These are phyloP conservation scores for Limnomonas spitsbergensis DNA, from an alignment of 139 green algal genomes.

Conservation along the genomic window DNA sequence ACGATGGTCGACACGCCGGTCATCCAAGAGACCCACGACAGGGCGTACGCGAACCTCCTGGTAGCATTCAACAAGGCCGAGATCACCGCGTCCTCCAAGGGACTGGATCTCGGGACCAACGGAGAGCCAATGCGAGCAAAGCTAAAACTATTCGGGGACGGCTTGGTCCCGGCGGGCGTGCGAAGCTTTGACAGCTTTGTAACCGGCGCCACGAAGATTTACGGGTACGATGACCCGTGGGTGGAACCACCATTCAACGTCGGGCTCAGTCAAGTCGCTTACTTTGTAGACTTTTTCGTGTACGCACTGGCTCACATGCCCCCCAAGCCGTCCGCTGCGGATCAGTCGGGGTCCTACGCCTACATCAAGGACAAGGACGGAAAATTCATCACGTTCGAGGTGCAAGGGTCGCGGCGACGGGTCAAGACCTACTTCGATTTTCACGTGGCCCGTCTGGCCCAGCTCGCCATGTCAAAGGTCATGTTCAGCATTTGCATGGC, in stretches of 20 bases:
- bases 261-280: not conserved
- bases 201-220: not conserved
- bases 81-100: not conserved
- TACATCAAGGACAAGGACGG: not conserved
- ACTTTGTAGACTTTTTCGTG: not conserved
- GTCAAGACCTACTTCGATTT: not conserved
- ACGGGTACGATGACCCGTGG: not conserved
- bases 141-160: too few relatives aligned
- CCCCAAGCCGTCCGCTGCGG: too few relatives aligned
- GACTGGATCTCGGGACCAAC: too few relatives aligned
- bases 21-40: not conserved
- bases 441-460: not conserved
- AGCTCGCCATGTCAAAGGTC: not conserved
- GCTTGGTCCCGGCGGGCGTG: too few relatives aligned
- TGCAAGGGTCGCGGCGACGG: not conserved
- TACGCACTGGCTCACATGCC: not conserved
- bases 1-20: not conserved
- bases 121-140: too few relatives aligned
- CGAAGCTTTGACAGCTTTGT: too few relatives aligned
- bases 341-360: not conserved
- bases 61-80: not conserved
- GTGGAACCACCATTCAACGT: not conserved
- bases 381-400: not conserved
- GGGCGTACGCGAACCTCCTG: not conserved
- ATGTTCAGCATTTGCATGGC: not conserved